Evolutionary conservation across 2,329 filamentous ascomycete species (phyloP).

Genomic region (Colletotrichum sp.): DNA sequence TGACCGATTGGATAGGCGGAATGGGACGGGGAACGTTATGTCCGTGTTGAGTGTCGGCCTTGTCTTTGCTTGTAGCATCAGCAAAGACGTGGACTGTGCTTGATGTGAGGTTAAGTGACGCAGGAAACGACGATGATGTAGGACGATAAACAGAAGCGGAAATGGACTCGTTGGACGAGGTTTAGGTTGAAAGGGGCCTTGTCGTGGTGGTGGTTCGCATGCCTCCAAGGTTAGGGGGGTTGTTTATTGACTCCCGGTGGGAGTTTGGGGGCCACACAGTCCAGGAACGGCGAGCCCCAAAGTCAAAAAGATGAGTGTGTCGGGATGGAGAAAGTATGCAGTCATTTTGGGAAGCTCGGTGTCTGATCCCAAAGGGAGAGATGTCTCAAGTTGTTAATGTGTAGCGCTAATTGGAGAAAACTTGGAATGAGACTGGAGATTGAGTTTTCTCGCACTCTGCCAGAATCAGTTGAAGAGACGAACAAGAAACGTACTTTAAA

Average conservation of each 20-base stretch:
- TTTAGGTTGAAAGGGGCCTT: not conserved
- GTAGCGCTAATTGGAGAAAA: not conserved
- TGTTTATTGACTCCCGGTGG: not conserved
- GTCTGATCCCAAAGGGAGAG: not conserved
- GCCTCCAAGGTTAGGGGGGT: not conserved
- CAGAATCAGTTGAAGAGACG: not conserved
- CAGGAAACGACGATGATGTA: not conserved
- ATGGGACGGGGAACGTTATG: not conserved
- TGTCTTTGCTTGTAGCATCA: not conserved
- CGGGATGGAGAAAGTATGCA: not conserved
- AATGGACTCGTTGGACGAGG: not conserved
- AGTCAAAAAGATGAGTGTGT: not conserved
- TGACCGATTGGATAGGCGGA: constrained; percentile 5
- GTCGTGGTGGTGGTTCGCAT: not conserved
- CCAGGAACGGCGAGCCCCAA: not conserved
- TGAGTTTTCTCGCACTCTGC: not conserved
- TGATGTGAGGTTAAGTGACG: not conserved
- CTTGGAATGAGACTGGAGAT: not conserved
- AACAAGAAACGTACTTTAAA: not conserved
- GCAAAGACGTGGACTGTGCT: not conserved
- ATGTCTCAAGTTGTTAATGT: not conserved
- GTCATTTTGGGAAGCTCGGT: not conserved
- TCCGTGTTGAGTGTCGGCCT: not conserved
- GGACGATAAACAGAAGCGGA: not conserved
- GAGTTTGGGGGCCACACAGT: not conserved